Conservation (phyloP, 176 grass and related monocot species). For the sorghum (Sorghum bicolor) region Sorghum_bicolor_NCBIv3 NC_012879.2:4800501-4801000, state of each 20-base stretch:
- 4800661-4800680: slow-evolving; percentile 92
- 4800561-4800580: neutral
- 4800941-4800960: neutral
- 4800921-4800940: neutral
- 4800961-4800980: neutral
- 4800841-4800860: neutral
- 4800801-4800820: neutral
- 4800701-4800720: slow-evolving; percentile 97
- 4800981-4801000: neutral
- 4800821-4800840: neutral
- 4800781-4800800: neutral
- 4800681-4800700: slow-evolving; percentile 76
- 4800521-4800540: neutral
- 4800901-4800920: neutral
- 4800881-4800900: neutral
- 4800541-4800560: neutral
- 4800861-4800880: neutral
- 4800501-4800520: neutral
- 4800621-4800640: slow-evolving; percentile 83
- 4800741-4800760: slow-evolving; percentile 97
- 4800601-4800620: slow-evolving; percentile 35
- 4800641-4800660: slow-evolving; percentile 93
- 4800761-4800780: slow-evolving; percentile 15
- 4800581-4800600: neutral
- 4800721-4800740: slow-evolving; percentile 95